Conservation (phyloP, 2,329 filamentous ascomycete species). For the Trichoderma sp. region DNA sequence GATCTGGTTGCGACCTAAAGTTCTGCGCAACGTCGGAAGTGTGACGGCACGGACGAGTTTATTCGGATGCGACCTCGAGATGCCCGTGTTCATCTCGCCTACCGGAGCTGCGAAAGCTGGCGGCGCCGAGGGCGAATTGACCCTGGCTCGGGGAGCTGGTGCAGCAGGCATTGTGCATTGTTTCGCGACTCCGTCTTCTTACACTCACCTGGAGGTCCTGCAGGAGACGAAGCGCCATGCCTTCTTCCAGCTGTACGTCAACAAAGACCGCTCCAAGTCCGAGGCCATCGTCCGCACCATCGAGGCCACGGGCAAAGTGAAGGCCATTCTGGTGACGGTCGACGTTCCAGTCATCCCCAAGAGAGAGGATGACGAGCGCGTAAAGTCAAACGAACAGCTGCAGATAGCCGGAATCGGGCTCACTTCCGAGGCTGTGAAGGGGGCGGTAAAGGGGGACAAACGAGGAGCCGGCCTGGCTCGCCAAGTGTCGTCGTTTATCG, state of each 20-base stretch:
- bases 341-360: conserved; percentile 18
- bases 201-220: neutral
- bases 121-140: conserved; percentile 19
- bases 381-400: conserved; percentile 11
- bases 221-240: conserved; percentile 18
- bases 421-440: neutral
- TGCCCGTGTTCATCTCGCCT: conserved; percentile 20
- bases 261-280: conserved; percentile 16
- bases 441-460: neutral
- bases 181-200: conserved; percentile 19
- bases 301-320: conserved; percentile 18
- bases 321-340: conserved; percentile 14
- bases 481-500: conserved; percentile 15
- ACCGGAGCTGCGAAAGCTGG: conserved; percentile 17
- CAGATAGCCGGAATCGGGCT: conserved; percentile 1
- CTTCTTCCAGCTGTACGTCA: conserved; percentile 17
- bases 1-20: conserved; percentile 15
- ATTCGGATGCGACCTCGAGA: conserved; percentile 21
- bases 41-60: conserved; percentile 14
- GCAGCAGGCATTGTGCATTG: conserved; percentile 14
- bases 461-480: conserved; percentile 16
- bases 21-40: conserved; percentile 2
- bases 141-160: conserved; percentile 15
- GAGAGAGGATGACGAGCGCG: conserved; percentile 20
- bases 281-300: conserved; percentile 16